Percentiles rank a stretch among this genome's conserved stretches.
These are phyloP conservation scores for Tremella fuciformis DNA, from an alignment of 768 basidiomycete species.

Conservation along the genomic window DNA sequence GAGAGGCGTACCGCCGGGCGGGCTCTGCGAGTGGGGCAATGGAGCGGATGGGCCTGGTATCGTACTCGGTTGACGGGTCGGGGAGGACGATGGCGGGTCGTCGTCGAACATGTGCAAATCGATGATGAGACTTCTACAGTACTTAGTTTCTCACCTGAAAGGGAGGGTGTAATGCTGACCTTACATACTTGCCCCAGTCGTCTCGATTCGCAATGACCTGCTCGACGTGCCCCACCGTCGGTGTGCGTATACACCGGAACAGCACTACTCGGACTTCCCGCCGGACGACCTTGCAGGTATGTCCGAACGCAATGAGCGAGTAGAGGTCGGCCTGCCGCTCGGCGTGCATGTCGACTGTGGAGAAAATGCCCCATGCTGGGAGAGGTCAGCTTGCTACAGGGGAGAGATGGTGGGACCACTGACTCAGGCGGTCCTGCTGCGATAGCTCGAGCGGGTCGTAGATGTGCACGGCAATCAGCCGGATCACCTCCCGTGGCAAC, in stretches of 20 bases:
- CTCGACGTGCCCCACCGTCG: conserved; percentile 29
- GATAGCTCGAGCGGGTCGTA: conserved; percentile 42
- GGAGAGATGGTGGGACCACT: conserved; percentile 11
- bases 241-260: conserved; percentile 44
- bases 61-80: background rate
- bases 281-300: conserved; percentile 31
- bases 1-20: background rate
- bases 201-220: conserved; percentile 33
- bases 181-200: conserved; percentile 45
- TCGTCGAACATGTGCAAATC: conserved; percentile 49
- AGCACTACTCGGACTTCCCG: conserved; percentile 39
- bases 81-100: conserved; percentile 18
- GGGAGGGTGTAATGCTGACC: conserved; percentile 23
- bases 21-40: background rate
- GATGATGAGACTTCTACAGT: conserved; percentile 40
- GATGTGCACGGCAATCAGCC: conserved; percentile 31
- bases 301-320: conserved; percentile 34
- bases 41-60: too few relatives aligned
- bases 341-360: conserved; percentile 48
- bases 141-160: background rate
- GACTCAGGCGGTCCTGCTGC: conserved; percentile 47
- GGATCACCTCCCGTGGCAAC: conserved; percentile 40
- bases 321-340: conserved; percentile 37
- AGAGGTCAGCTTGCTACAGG: background rate
- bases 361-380: conserved; percentile 50